Base-by-base conservation (phyloP, 2,329 filamentous ascomycete genomes). In the Ophiostoma angusticollis region DNA sequence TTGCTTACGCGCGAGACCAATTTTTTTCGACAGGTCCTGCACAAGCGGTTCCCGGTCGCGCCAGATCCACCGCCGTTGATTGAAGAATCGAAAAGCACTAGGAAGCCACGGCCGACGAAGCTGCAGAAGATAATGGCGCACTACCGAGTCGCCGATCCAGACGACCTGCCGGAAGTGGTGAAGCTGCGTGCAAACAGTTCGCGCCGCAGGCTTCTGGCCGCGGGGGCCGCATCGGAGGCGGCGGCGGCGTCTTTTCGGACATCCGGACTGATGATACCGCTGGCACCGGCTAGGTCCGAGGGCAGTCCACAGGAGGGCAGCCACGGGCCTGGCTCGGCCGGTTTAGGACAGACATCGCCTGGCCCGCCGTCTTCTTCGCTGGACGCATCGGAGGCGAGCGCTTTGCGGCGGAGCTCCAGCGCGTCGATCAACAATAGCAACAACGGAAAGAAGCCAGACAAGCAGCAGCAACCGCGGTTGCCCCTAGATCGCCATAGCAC, bases 51-150 rank as follows among this genome's bases (percentile, higher is more conserved):
- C 28, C 87, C 87, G 3, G 84, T 96, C 19, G 87, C 91, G 2
- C 82, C 85, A 0, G 72, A 84, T 12, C 68, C 91, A 11, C 91
- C 91, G 4, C 87, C 87, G 17, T 78, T 93, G 27, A 69, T 94
- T 9, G 82, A 94, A 45, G 74, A 80, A 13, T 96, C 89, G 1
- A 73, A 87, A 46, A 95, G 87, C 35, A 98, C 91, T 5, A 75
- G 91, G 42, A 98, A 98, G 59, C 91, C 91, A 29, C 78, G 91
- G 8, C 91, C 91, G 8, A 98, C 91, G 0, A 98, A 98, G 61
- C 74, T 95, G 48, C 89, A 96, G 58, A 96, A 95, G 63, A 74
- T 96, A 52, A 80, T 98, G 67, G 78, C 78, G 2, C 81, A 91
- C 51, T 76, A 91, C 45, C 87, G 86, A 2, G 84, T 96, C 11